phyloP scores from a whole-genome alignment of 2,329 filamentous ascomycete species.

The Chaetomiaceae sp. region DNA sequence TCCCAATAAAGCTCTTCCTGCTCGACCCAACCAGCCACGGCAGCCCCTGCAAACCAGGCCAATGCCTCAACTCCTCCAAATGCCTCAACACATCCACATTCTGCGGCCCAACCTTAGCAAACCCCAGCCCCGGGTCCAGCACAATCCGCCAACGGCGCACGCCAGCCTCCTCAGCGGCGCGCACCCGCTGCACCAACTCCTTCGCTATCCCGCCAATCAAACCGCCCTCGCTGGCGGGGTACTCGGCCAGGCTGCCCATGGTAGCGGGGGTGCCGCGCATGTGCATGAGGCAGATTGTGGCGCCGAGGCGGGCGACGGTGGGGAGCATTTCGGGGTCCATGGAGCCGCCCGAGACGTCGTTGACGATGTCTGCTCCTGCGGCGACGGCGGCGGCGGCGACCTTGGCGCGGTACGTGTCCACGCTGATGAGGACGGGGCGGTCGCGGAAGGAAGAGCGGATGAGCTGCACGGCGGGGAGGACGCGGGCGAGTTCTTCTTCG shows the following conservation, averaged over 20 bases:
- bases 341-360: conserved; percentile 82
- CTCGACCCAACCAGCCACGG: conserved; percentile 90
- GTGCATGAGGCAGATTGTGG: conserved; percentile 82
- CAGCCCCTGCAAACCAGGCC: conserved; percentile 61
- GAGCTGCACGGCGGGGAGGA: conserved; percentile 72
- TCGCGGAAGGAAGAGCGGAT: conserved; percentile 56
- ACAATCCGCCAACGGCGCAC: conserved; percentile 91
- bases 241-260: conserved; percentile 67
- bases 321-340: conserved; percentile 78
- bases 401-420: conserved; percentile 86
- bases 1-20: conserved; percentile 84
- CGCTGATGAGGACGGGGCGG: conserved; percentile 64
- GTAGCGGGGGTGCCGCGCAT: conserved; percentile 84
- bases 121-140: conserved; percentile 89
- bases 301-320: conserved; percentile 71
- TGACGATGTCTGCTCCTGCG: conserved; percentile 86
- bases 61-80: conserved; percentile 58
- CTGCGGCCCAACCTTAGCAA: conserved; percentile 77
- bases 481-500: conserved; percentile 69
- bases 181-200: conserved; percentile 67
- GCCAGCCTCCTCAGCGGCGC: conserved; percentile 71
- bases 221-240: conserved; percentile 44
- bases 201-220: conserved; percentile 59
- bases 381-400: conserved; percentile 73
- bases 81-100: conserved; percentile 75